Evolutionary conservation across 352 stramenopile species (phyloP).

Genomic region (Nothophytophthora sp.): DNA sequence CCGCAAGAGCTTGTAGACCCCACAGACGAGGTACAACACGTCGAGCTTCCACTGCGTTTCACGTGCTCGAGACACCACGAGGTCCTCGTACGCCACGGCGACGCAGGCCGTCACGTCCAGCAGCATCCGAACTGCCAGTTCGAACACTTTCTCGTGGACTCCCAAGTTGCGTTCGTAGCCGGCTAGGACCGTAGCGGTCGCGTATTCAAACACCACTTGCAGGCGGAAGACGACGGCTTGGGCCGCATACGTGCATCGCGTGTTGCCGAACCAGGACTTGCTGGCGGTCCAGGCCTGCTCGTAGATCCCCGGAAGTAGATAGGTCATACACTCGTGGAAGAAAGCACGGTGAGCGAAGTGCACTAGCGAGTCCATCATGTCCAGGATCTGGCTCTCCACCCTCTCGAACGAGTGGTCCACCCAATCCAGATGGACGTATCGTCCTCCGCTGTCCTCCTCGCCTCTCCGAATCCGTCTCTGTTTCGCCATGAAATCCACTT

Average conservation of each 20-base stretch:
- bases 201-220: conserved; percentile 46
- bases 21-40: conserved; percentile 66
- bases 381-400: conserved; percentile 52
- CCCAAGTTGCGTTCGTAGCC: conserved; percentile 53
- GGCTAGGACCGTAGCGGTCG: conserved; percentile 34
- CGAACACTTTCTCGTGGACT: conserved; percentile 69
- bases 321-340: conserved; percentile 59
- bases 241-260: conserved; percentile 54
- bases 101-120: conserved; percentile 50
- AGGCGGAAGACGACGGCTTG: conserved; percentile 59
- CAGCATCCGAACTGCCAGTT: conserved; percentile 48
- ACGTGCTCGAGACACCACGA: conserved; percentile 47
- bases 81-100: conserved; percentile 43
- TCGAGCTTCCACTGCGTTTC: conserved; percentile 73
- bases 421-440: conserved; percentile 58
- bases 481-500: conserved; percentile 53
- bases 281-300: conserved; percentile 54
- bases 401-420: conserved; percentile 61
- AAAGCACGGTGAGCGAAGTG: conserved; percentile 56
- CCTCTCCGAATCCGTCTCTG: conserved; percentile 17
- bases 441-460: conserved; percentile 17
- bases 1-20: conserved; percentile 47
- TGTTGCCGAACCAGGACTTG: conserved; percentile 68
- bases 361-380: conserved; percentile 53
- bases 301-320: conserved; percentile 50